Evolutionary conservation across 192 early-diverging fungal genomes (phyloP).

Genomic region (Backusella tarrabulga): DNA sequence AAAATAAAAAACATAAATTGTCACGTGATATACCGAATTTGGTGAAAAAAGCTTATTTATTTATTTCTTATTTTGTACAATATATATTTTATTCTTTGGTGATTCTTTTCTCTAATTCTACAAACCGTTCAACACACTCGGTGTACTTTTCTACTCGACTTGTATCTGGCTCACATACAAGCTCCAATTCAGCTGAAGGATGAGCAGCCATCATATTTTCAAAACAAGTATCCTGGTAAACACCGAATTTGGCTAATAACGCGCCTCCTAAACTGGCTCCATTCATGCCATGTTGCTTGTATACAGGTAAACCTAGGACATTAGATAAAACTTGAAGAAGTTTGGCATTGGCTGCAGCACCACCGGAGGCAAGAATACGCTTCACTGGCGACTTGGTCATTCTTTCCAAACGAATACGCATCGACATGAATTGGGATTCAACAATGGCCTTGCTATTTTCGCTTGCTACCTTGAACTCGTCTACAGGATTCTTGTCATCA

Average conservation of each 20-base stretch:
- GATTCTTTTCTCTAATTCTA: slow-evolving; percentile 5
- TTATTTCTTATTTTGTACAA: neutral
- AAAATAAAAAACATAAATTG: too few species aligned
- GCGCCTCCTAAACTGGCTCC: slow-evolving; percentile 65
- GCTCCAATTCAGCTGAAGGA: slow-evolving; percentile 12
- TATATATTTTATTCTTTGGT: neutral
- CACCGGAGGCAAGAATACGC: slow-evolving; percentile 72
- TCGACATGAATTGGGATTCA: slow-evolving; percentile 74
- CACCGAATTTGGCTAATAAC: slow-evolving; percentile 47
- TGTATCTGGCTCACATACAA: slow-evolving; percentile 20
- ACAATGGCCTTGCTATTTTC: slow-evolving; percentile 64
- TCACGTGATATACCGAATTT: neutral
- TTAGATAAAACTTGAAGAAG: slow-evolving; percentile 63
- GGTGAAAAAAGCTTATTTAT: neutral
- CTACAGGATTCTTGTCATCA: slow-evolving; percentile 37
- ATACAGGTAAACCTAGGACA: slow-evolving; percentile 71
- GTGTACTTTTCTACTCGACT: slow-evolving; percentile 9
- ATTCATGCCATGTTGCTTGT: slow-evolving; percentile 46
- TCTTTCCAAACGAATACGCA: slow-evolving; percentile 52
- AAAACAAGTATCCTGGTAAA: slow-evolving; percentile 10
- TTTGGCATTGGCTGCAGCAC: slow-evolving; percentile 60
- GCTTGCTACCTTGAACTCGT: slow-evolving; percentile 37
- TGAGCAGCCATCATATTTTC: slow-evolving; percentile 29
- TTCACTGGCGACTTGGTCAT: slow-evolving; percentile 30
- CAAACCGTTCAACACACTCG: slow-evolving; percentile 18